These are phyloP conservation scores for Ascoidea tarda DNA, from an alignment of 805 yeast species.

Conservation along the genomic window DNA sequence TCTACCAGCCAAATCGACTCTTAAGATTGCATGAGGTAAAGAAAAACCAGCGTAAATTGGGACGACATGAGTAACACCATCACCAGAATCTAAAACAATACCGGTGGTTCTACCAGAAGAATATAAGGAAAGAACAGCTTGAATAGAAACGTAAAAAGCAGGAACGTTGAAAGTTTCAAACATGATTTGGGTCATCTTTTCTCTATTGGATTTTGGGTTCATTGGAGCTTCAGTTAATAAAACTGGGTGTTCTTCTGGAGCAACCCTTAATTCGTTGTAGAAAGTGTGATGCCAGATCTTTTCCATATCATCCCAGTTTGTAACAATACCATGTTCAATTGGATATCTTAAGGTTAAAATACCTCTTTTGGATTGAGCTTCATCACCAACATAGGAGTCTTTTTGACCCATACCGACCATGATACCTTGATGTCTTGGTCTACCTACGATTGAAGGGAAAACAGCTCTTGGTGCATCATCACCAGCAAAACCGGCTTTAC, in stretches of 20 bases:
- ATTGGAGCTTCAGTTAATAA: constrained; percentile 98
- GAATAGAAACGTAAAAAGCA: constrained; percentile 97
- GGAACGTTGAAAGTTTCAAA: constrained; percentile 99
- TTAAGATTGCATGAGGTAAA: constrained; percentile 94
- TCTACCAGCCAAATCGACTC: constrained; percentile 99
- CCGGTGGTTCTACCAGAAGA: constrained; percentile 99
- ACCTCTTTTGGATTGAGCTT: constrained; percentile 99
- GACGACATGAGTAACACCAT: constrained; percentile 99
- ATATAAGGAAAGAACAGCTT: constrained; percentile 95
- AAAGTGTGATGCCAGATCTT: constrained; percentile 99
- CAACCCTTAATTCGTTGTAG: constrained; percentile 99
- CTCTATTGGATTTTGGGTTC: constrained; percentile 99
- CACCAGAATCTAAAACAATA: constrained; percentile 99
- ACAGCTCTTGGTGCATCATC: constrained; percentile 99
- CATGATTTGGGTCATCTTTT: constrained; percentile 99
- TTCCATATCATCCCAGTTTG: constrained; percentile 99
- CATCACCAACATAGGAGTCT: constrained; percentile 99
- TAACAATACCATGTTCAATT: constrained; percentile 99
- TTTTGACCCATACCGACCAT: constrained; percentile 99
- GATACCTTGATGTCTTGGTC: constrained; percentile 99
- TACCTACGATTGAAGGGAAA: constrained; percentile 99
- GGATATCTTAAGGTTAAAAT: constrained; percentile 97
- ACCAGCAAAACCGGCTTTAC: constrained; percentile 99
- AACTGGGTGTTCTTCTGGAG: constrained; percentile 99
- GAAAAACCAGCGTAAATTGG: constrained; percentile 99